phyloP scores from a whole-genome alignment of 192 early-diverging fungal genomes.

The Pilaira anomala region DNA sequence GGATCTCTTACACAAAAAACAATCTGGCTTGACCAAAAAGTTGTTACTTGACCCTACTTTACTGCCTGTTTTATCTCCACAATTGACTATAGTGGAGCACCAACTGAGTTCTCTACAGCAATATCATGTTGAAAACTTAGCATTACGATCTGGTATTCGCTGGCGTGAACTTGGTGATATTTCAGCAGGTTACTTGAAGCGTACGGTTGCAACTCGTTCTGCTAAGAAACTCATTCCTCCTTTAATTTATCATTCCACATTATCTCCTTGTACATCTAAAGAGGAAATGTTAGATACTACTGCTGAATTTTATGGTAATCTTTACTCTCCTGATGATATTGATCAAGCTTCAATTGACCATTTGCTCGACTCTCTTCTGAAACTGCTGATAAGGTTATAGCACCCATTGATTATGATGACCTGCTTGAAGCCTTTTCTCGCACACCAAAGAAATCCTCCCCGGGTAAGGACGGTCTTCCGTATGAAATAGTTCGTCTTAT shows the following conservation, averaged over 20 bases:
- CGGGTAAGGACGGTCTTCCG: slow-evolving; percentile 27
- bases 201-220: not conserved
- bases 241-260: not conserved
- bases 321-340: slow-evolving; percentile 1
- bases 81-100: not conserved
- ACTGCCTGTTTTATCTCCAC: not conserved
- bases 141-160: too few species aligned
- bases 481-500: slow-evolving; percentile 18
- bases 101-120: not conserved
- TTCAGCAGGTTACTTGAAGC: not conserved
- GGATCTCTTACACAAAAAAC: too few species aligned
- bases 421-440: too few species aligned
- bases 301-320: not conserved
- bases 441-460: not conserved
- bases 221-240: not conserved
- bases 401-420: not conserved
- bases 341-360: not conserved
- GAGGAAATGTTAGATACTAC: slow-evolving; percentile 1
- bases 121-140: slow-evolving; percentile 4
- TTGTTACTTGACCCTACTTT: not conserved
- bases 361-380: not conserved
- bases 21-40: slow-evolving; percentile 1
- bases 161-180: not conserved
- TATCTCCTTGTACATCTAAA: not conserved
- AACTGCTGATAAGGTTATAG: not conserved